These are phyloP conservation scores for Chlorella sp. DNA, from an alignment of 139 green algal species.

Conservation along the genomic window DNA sequence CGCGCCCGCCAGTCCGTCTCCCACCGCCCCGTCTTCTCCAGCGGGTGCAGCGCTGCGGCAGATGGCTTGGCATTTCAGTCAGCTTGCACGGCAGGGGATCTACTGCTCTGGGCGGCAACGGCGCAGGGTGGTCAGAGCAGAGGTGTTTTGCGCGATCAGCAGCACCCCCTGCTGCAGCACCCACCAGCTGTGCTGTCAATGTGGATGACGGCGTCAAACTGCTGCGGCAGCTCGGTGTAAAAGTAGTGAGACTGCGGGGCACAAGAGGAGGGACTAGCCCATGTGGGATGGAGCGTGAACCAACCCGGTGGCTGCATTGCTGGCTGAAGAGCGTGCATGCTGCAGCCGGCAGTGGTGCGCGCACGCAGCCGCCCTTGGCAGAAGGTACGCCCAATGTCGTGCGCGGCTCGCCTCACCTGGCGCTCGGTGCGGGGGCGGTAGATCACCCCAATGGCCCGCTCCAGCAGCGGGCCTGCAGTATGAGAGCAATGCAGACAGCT, in stretches of 20 bases:
- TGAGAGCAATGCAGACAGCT: neutral
- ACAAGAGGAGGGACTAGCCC: too few species aligned
- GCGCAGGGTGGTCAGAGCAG: too few species aligned
- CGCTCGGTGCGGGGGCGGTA: constrained; percentile 73
- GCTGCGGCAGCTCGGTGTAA: constrained; percentile 46
- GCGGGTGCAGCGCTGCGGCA: constrained; percentile 40
- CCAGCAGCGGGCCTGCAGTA: constrained; percentile 50
- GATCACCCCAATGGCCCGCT: constrained; percentile 75
- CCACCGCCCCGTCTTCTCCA: constrained; percentile 44
- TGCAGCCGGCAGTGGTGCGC: too few species aligned
- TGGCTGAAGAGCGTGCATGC: too few species aligned
- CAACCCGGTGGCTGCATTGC: too few species aligned
- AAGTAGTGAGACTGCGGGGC: constrained; percentile 60
- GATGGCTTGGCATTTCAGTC: too few species aligned
- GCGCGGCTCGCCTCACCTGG: neutral
- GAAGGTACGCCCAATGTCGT: too few species aligned
- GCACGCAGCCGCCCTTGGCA: too few species aligned
- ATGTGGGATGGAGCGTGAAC: too few species aligned
- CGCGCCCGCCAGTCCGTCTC: constrained; percentile 14
- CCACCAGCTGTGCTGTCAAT: constrained; percentile 49
- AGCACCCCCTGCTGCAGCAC: neutral
- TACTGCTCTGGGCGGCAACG: neutral
- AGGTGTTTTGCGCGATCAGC: too few species aligned
- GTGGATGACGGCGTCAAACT: constrained; percentile 72
- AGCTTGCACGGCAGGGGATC: too few species aligned